A percentile compares a stretch with the other conserved stretches of the same genome.
Conservation (phyloP, 1,284 basidiomycete species). For the Quambalaria eucalypti region DNA sequence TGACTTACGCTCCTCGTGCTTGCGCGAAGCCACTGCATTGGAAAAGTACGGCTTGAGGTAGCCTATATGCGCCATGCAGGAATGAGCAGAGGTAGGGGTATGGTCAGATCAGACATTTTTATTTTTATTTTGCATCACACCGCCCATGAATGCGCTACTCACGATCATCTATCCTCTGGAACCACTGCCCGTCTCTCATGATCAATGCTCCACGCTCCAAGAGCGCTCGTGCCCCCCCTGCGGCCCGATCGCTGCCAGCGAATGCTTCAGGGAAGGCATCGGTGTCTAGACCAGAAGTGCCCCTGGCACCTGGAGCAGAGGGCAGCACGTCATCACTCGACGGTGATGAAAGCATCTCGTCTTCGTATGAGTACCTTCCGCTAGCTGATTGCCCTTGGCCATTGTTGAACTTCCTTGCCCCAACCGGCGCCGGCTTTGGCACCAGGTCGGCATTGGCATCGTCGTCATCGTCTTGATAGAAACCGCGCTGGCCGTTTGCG, state of each 20-base stretch:
- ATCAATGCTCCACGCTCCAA: slow-evolving; percentile 41
- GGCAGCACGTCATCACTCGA: slow-evolving; percentile 9
- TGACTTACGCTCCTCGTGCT: slow-evolving; percentile 41
- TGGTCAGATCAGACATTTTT: too few relatives aligned
- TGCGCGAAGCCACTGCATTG: slow-evolving; percentile 54
- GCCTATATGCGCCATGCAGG: too few relatives aligned
- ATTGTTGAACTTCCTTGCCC: too few relatives aligned
- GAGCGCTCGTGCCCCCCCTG: slow-evolving; percentile 4
- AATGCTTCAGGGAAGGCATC: background rate
- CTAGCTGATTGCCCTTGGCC: background rate
- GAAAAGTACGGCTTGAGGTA: slow-evolving; percentile 90
- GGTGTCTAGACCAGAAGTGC: background rate
- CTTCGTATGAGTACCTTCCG: background rate
- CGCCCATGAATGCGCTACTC: too few relatives aligned
- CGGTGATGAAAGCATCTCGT: too few relatives aligned
- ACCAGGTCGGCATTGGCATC: too few relatives aligned
- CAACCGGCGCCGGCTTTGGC: background rate
- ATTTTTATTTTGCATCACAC: too few relatives aligned
- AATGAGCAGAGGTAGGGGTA: too few relatives aligned
- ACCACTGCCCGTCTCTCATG: slow-evolving; percentile 69
- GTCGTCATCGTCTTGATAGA: background rate
- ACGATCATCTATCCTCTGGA: slow-evolving; percentile 89
- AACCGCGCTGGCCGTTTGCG: background rate
- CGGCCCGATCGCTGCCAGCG: slow-evolving; percentile 7
- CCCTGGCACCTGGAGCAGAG: background rate